Base-by-base conservation (phyloP, 768 basidiomycete genomes). In the Fomitopsis pulvina region DNA sequence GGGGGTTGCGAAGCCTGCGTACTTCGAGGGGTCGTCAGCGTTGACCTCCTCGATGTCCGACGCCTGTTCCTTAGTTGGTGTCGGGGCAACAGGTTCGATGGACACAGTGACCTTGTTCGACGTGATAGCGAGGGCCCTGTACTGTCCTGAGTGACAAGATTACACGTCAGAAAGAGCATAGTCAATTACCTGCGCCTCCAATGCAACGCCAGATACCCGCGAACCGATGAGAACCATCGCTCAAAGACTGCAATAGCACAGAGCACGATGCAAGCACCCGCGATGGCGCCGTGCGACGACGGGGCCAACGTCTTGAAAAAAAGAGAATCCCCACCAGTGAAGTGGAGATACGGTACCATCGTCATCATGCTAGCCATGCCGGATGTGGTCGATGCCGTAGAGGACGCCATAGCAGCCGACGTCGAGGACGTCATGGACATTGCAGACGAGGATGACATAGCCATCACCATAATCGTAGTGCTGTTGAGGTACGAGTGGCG, bases 321-420 rank as follows among this genome's bases (percentile, higher is more conserved):
- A 10, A 91, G 72, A 45, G 71, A 68, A 54, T 89, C 87, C 0
- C 81, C 80, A 0, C 69, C 68, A 20, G 75, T 73, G 56, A 88
- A 85, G 62, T 90, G 88, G 14, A 91, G 66, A 65, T 76, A 88
- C 1, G 85, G 78, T 1, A 69, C 72, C 85, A 87, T 88, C 71
- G 41, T 51, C 53, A 55, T 53, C 52, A 54, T 54, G 6, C 26
- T 25, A n/a, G n/a, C 48, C 53, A 57, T 59, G 12, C 28, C 40
- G 47, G 45, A 49, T 21, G 42, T 22, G 10, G 55, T 41, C 8
- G 52, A 32, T 22, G 21, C 8, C 14, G 10, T 22, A 14, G 45
- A 22, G 9, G 45, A 28, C 6, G 11, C 40, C 11, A 22, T 37
- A 18, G 49, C 30, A 11, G 42, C 8, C 6, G 22, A 24, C 8